Conservation (phyloP, 345 rosid genomes). For the Camelina sativa region DNA sequence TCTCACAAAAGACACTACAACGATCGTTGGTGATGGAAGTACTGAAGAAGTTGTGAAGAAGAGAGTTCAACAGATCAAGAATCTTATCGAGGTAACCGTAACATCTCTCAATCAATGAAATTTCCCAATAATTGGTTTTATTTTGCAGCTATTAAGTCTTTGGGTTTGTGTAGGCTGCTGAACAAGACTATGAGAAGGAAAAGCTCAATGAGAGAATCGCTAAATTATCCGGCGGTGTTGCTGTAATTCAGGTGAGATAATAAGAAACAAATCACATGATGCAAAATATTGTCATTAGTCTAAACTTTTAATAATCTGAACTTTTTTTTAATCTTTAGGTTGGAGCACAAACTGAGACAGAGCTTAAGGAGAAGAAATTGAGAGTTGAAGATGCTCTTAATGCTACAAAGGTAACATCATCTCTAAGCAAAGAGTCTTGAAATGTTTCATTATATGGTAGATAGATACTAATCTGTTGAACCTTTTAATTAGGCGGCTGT, state of each 20-base stretch:
- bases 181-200: conserved; percentile 92
- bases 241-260: conserved; percentile 64
- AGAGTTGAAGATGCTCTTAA: conserved; percentile 98
- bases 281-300: neutral
- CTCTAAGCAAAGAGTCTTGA: neutral
- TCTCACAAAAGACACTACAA: conserved; percentile 86
- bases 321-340: conserved; percentile 44
- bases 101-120: neutral
- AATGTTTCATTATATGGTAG: neutral
- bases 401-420: conserved; percentile 74
- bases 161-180: conserved; percentile 61
- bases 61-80: conserved; percentile 85
- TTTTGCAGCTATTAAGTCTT: neutral
- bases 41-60: conserved; percentile 90
- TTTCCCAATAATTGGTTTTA: neutral
- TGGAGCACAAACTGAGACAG: conserved; percentile 82
- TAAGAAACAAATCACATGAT: neutral
- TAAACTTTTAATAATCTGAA: neutral
- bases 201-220: conserved; percentile 95
- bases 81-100: conserved; percentile 68
- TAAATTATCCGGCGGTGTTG: conserved; percentile 76
- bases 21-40: conserved; percentile 94
- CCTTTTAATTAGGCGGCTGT: conserved; percentile 52
- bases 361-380: conserved; percentile 89
- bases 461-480: conserved; percentile 2